Evolutionary conservation across 2,329 filamentous ascomycete species (phyloP).

Genomic region (Ophiosphaerella herpotricha): DNA sequence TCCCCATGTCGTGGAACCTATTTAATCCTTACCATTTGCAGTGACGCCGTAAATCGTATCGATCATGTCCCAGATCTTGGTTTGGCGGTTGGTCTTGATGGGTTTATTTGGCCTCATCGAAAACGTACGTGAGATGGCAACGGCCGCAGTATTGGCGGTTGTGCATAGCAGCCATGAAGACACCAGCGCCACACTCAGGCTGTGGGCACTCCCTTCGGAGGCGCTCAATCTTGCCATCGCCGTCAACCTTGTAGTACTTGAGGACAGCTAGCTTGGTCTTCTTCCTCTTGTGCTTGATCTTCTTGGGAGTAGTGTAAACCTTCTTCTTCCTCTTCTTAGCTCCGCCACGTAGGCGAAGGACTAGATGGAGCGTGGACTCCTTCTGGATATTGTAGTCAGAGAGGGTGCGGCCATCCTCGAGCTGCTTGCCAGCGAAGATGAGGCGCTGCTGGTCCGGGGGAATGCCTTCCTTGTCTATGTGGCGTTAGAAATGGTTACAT

Average conservation of each 20-base stretch:
- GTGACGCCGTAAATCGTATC: conserved; percentile 33
- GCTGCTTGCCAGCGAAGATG: conserved; percentile 99
- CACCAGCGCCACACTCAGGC: conserved; percentile 90
- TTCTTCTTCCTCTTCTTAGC: conserved; percentile 99
- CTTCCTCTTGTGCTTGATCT: conserved; percentile 99
- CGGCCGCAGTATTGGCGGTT: conserved; percentile 95
- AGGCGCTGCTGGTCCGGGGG: conserved; percentile 98
- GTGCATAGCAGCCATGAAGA: conserved; percentile 99
- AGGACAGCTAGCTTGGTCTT: conserved; percentile 99
- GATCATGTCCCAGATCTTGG: conserved; percentile 16
- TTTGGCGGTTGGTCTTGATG: not conserved
- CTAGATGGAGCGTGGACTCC: conserved; percentile 97
- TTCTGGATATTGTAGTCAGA: conserved; percentile 99
- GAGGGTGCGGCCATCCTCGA: conserved; percentile 98
- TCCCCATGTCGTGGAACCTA: conserved; percentile 27
- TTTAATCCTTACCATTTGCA: conserved; percentile 30
- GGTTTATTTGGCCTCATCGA: conserved; percentile 66
- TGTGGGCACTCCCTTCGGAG: conserved; percentile 94
- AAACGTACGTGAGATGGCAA: conserved; percentile 73
- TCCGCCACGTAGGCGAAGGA: conserved; percentile 97
- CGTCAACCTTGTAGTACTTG: conserved; percentile 99
- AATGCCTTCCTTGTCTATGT: conserved; percentile 98
- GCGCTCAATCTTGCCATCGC: conserved; percentile 99
- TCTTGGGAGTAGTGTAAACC: conserved; percentile 99
- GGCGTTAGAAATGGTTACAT: conserved; percentile 23